phyloP scores from a whole-genome alignment of 768 basidiomycete species.

The Collybia mongolica region DNA sequence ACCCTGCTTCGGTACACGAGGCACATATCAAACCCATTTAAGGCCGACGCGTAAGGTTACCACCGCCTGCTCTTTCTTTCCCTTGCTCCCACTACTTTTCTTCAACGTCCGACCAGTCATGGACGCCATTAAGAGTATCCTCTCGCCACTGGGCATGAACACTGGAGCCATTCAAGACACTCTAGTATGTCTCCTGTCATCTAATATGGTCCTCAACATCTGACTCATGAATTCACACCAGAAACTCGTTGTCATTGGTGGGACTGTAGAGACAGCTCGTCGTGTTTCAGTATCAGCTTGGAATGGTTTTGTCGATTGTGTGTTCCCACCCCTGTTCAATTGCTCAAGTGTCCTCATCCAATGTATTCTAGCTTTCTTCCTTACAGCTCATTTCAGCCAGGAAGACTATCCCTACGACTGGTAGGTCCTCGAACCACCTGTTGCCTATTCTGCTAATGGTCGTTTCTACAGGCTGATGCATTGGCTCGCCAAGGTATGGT shows the following conservation, averaged over 20 bases:
- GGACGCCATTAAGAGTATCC: constrained; percentile 69
- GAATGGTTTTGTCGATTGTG: constrained; percentile 90
- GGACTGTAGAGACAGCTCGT: constrained; percentile 84
- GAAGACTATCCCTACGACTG: constrained; percentile 89
- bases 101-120: constrained; percentile 36
- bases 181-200: constrained; percentile 44
- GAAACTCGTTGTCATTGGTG: constrained; percentile 91
- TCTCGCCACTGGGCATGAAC: constrained; percentile 70
- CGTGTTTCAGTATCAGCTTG: constrained; percentile 81
- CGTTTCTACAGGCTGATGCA: constrained; percentile 72
- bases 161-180: constrained; percentile 77
- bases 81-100: constrained; percentile 25
- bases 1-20: constrained; percentile 42
- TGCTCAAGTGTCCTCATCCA: constrained; percentile 1
- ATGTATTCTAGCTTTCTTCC: constrained; percentile 65
- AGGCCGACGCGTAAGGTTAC: constrained; percentile 33
- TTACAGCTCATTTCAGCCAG: constrained; percentile 86
- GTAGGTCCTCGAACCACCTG: constrained; percentile 34
- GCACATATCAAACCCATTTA: constrained; percentile 40
- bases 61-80: constrained; percentile 28
- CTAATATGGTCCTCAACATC: constrained; percentile 2
- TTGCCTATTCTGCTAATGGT: constrained; percentile 8
- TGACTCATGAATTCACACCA: constrained; percentile 23
- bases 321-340: background rate
- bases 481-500: constrained; percentile 74